Percentiles rank a stretch among this genome's conserved stretches.
phyloP scores from a whole-genome alignment of 2,329 filamentous ascomycete species.

The Calonectria honghensis region DNA sequence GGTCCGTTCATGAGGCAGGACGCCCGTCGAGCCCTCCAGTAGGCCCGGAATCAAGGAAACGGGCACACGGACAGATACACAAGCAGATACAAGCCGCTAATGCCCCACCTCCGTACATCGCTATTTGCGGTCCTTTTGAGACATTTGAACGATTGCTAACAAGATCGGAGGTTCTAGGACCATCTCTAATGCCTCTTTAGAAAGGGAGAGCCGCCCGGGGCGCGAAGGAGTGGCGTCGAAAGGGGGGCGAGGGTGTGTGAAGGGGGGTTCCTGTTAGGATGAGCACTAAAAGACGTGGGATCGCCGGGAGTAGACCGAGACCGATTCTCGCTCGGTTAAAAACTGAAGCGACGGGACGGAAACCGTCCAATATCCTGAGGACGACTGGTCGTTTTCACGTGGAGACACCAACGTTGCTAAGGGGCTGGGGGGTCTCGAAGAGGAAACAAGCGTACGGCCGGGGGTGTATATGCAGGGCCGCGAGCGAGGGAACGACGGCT shows the following conservation, averaged over 20 bases:
- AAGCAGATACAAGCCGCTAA: slow-evolving; percentile 23
- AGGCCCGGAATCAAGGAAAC: slow-evolving; percentile 32
- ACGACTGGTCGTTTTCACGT: slow-evolving; percentile 30
- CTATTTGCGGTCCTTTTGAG: slow-evolving; percentile 31
- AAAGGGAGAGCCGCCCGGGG: slow-evolving; percentile 36
- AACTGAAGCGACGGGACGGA: slow-evolving; percentile 42
- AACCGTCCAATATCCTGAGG: slow-evolving; percentile 45
- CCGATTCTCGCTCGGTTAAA: slow-evolving; percentile 45
- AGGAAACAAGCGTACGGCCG: slow-evolving; percentile 14
- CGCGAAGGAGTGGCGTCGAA: slow-evolving; percentile 17
- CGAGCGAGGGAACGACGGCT: slow-evolving; percentile 34
- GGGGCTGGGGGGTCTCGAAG: slow-evolving; percentile 28
- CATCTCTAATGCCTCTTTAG: slow-evolving; percentile 29
- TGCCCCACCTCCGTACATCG: slow-evolving; percentile 36
- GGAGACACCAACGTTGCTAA: slow-evolving; percentile 17
- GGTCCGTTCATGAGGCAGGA: background rate
- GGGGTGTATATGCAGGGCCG: slow-evolving; percentile 14
- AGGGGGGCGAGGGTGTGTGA: slow-evolving; percentile 14
- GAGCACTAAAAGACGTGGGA: slow-evolving; percentile 9
- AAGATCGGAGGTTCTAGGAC: slow-evolving; percentile 29
- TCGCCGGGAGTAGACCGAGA: slow-evolving; percentile 16
- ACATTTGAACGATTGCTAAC: slow-evolving; percentile 40
- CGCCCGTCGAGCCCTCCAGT: background rate
- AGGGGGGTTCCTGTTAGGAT: background rate
- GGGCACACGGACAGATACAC: slow-evolving; percentile 33